Evolutionary conservation across 1,284 basidiomycete genomes (phyloP), one percentile per base, ranked within the genome.

Genomic region (Boletus semigastroideus): DNA sequence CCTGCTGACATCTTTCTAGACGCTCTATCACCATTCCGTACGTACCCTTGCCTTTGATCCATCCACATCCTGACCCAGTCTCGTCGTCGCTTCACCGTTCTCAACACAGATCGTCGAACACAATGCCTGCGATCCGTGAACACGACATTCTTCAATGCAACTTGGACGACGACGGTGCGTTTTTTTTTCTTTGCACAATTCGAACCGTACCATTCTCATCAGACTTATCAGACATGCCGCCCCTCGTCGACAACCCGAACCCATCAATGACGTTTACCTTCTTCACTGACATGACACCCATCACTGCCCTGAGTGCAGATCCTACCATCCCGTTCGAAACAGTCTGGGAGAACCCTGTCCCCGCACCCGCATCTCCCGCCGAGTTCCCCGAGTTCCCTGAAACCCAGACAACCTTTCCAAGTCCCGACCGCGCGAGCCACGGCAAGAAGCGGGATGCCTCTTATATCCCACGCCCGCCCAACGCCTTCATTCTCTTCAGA

Each of bases 401-500:
- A 33, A 44, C 36, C 40, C 59, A 52, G 27, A 14, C 38, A 8
- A 38, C 42, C 0, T 56, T 48, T 42, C 57, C 66, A 17, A 54
- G 53, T 0, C 50, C 68, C 0, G 64, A 67, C 49, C 70, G 70
- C 36, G 56, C 62, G 25, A 71, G 68, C 47, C 76, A 78, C 58
- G 66, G 66, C 54, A 77, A 75, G 68, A 78, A 78, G 58, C 72
- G 75, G 42, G 78, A 78, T 55, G 73, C 75, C 42, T 74, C 72
- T 20, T 86, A 95, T 70, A 92, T 95, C 67, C 92, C 94, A 43
- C 84, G 94, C 31, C 94, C 94, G 0, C 88, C 92, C 30, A 97
- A 97, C 71, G 93, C 94, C 43, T 97, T 96, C 74, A 96, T 97
- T 63, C 84, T 97, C 68, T 97, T 94, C 73, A 83, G 94, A 55